Evolutionary conservation across 805 yeast genomes (phyloP).

Genomic region (Tetrapisispora iriomotensis): DNA sequence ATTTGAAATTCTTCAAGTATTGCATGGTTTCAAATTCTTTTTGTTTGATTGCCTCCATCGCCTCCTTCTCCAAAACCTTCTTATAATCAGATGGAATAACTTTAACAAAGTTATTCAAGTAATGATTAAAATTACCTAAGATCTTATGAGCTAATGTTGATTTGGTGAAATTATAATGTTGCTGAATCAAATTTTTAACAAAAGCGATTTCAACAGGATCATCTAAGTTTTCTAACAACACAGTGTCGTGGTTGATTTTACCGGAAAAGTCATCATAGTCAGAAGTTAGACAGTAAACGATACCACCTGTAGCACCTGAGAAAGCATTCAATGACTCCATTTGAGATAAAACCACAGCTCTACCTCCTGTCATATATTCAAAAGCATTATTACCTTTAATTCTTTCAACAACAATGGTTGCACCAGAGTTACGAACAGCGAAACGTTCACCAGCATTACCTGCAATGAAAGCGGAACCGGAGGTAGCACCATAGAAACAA

Average conservation of each 20-base stretch:
- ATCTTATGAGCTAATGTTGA: constrained; percentile 83
- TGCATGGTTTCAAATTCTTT: constrained; percentile 46
- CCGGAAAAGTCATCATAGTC: constrained; percentile 76
- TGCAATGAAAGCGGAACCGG: constrained; percentile 86
- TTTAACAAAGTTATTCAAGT: constrained; percentile 82
- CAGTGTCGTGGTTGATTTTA: constrained; percentile 71
- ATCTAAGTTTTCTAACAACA: constrained; percentile 63
- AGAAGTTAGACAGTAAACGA: constrained; percentile 90
- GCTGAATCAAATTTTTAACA: constrained; percentile 85
- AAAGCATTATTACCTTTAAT: constrained; percentile 94
- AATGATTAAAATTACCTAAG: constrained; percentile 77
- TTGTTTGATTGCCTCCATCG: constrained; percentile 56
- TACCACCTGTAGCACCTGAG: constrained; percentile 99
- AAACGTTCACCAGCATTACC: constrained; percentile 99
- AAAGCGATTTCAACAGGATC: constrained; percentile 93
- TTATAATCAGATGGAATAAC: constrained; percentile 89
- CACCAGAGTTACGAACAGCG: constrained; percentile 98
- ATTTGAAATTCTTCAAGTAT: constrained; percentile 61
- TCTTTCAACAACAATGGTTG: constrained; percentile 92
- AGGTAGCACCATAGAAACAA: constrained; percentile 95
- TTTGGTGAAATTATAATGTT: constrained; percentile 89
- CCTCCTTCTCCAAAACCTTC: constrained; percentile 74
- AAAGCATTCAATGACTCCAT: constrained; percentile 81
- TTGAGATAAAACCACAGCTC: constrained; percentile 84
- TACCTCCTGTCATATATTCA: constrained; percentile 99